Base-by-base conservation (phyloP, 2,329 filamentous ascomycete genomes). In the Paraphaeosphaeria sporulosa region DNA sequence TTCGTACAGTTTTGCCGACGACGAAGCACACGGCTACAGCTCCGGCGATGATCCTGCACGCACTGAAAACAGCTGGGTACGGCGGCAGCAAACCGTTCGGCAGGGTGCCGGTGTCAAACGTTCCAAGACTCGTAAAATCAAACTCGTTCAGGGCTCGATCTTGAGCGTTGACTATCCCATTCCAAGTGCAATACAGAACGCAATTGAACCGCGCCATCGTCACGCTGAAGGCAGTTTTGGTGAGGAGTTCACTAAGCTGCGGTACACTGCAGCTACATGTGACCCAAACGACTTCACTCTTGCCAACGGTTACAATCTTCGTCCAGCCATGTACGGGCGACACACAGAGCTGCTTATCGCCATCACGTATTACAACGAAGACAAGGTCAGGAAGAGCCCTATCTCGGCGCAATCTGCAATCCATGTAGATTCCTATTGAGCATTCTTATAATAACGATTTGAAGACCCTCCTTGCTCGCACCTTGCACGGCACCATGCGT, bases 381-480 rank as follows among this genome's bases (percentile, higher is more conserved):
- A 97, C 82, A 97, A 97, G 84, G 88, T 91, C 19, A 30, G 44
- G 30, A 17, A 27, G 23, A 15, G 4, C 27, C 44, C 44, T 30
- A 30, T 7, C 12, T 30, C 15, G 15, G 9, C 19, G 12, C n/a
- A 17, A 47, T 32, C 12, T 30, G 15, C 13, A 30, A 15, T 94
- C 97, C 78, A 97, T 94, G 19, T 94, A 97, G 82, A 83, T 97
- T 68, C 86, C 97, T 62, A 96, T 97, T 78, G 94, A 94, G 71
- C 93, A 97, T 71, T 97, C 94, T 64, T 97, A 97, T 84, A 97
- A 97, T 84, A 97, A 97, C 83, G 94, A 97, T 85, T 94, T 97
- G 82, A 97, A 97, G 84, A 88, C 91, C 32, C 84, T 97, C 67
- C 90, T 94, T 40, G 85, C 93, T 51, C 89, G 94, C 81, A 97